Conservation (phyloP, 352 stramenopile species). For the Elongisporangium prolatum region DNA sequence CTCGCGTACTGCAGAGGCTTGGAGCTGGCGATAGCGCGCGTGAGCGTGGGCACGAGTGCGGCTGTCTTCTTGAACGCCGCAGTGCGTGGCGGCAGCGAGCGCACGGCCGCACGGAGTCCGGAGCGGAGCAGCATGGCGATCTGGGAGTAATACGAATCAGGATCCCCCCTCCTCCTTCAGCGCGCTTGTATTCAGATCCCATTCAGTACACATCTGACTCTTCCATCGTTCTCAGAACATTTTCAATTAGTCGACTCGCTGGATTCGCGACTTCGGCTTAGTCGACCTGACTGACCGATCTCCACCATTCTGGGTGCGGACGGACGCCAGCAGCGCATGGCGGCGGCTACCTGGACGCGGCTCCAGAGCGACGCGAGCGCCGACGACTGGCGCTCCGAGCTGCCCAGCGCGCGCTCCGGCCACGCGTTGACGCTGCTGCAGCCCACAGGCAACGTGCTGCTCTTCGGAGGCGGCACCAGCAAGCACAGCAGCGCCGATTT, state of each 20-base stretch:
- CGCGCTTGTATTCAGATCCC: neutral
- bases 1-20: constrained; percentile 16
- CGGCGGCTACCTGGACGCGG: neutral
- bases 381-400: neutral
- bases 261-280: neutral
- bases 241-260: neutral
- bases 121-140: neutral
- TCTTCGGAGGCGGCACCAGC: constrained; percentile 63
- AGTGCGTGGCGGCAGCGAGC: neutral
- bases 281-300: neutral
- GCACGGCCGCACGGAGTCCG: neutral
- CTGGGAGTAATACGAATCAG: neutral
- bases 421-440: constrained; percentile 55
- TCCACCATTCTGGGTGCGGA: neutral
- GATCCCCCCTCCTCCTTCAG: neutral
- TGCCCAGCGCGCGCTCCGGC: constrained; percentile 36
- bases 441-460: constrained; percentile 37
- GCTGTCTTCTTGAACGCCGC: neutral
- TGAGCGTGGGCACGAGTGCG: neutral
- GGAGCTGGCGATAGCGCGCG: constrained; percentile 11
- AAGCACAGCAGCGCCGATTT: constrained; percentile 60
- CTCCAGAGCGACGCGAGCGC: neutral
- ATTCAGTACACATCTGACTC: neutral
- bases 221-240: neutral
- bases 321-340: neutral